Evolutionary conservation across 2,329 filamentous ascomycete genomes (phyloP), one percentile per base, ranked within the genome.

Genomic region (Thelonectria blattea): DNA sequence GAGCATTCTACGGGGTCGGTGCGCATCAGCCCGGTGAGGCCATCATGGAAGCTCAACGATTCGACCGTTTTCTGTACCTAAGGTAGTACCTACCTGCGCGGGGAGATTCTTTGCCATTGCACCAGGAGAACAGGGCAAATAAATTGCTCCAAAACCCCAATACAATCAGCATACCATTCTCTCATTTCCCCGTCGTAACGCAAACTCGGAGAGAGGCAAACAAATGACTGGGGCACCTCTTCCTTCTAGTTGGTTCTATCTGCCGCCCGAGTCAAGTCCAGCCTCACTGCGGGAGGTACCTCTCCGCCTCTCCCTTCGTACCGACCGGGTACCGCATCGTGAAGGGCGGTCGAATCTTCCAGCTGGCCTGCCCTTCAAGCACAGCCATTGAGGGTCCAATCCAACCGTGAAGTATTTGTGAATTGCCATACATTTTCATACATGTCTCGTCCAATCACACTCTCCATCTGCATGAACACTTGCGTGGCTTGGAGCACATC

Each of bases 301-400:
- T 30, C 27, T 30, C 27, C 27, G 27, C 45, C n/a, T 37, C 17
- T 24, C 18, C 37, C 46, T 30, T 42, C 46, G 46, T 56, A 56
- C 53, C 53, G 46, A 56, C 53, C 4, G 41, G 53, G 57, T 60
- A 47, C 52, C 52, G 11, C 47, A 37, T 27, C 17, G 20, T 14
- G 20, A 43, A 43, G 17, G 64, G 64, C 49, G 49, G 56, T 67
- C 67, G 67, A 69, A 69, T 50, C 67, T 69, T 69, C 67, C 69
- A 69, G 67, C 61, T 60, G 58, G 59, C 52, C 5, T 20, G 41
- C 41, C 41, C n/a, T 14, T 47, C 45, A 30, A 47, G 20, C 22
- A 30, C 45, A 11, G 45, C 42, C 18, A 30, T 41, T 56, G 47
- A 52, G 58, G 47, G 41, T 24, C 52, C 58, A 56, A 24, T 7